Base-by-base conservation (phyloP, 78 protist genomes). In the Parvularia atlantis region DNA sequence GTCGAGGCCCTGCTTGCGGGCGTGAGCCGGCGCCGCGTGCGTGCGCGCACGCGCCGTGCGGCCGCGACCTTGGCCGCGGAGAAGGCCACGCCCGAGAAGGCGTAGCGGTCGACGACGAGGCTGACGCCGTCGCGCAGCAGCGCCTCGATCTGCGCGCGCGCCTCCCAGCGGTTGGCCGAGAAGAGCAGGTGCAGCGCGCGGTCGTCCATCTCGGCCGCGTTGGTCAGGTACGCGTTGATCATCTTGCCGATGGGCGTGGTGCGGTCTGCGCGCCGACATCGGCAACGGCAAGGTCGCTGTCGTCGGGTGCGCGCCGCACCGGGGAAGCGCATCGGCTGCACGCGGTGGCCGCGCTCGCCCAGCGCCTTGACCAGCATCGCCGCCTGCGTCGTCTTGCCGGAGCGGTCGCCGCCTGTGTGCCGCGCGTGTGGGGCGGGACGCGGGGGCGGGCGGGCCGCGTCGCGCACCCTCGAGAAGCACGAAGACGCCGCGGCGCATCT, bases 131-230 rank as follows among this genome's bases (percentile, higher is more conserved):
- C 36, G 9, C 28, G 31, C 33, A 92, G 85, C 14, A 22, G 28
- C 20, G 43, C 57, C 31, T 19, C 20, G 26, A 80, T 53, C 16
- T n/a, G 6, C 36, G 6, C 30, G 70, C 31, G 35, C 28, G 35
- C 16, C 74, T 88, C 93, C 89, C 86, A 83, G 33, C 96, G 87
- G 71, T 92, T 92, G 4, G 87, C 89, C 7, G 94, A 77, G 66
- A 83, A 92, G 65, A 92, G 75, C 30, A 83, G 71, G 62, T 92
- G 97, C 46, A 89, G 26, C 26, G 79, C 84, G n/a, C 69, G 78
- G 73, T 89, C 94, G 66, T 78, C 84, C n/a, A 87, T 30, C 28
- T 89, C 80, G 1, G 46, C 31, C 6, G 69, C 48, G 41, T 53
- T 69, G 46, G 67, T 54, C 35, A 92, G 82, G 66, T 92, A 92